phyloP scores from a whole-genome alignment of 208 protist species.

The Naegleria lovaniensis region DNA sequence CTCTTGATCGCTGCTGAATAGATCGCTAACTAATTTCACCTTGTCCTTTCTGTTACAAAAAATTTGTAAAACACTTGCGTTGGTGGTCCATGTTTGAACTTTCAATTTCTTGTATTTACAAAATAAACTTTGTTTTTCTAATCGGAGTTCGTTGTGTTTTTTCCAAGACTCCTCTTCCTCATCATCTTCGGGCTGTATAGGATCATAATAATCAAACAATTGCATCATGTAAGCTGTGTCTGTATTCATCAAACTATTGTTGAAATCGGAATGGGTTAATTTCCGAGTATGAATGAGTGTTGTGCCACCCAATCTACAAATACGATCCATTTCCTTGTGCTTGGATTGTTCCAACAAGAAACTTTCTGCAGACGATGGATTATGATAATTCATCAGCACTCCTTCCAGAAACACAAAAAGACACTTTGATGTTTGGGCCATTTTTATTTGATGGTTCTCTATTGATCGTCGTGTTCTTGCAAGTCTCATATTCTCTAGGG shows the following conservation, averaged over 20 bases:
- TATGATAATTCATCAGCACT: neutral
- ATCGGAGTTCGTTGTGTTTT: neutral
- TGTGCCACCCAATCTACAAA: neutral
- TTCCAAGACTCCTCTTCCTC: neutral
- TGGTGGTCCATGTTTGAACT: neutral
- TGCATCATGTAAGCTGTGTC: neutral
- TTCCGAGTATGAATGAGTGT: neutral
- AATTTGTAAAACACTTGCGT: neutral
- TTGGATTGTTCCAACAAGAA: neutral
- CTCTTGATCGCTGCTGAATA: neutral
- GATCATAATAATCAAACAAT: neutral
- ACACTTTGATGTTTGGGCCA: neutral
- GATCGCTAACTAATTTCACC: neutral
- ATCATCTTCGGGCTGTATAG: neutral
- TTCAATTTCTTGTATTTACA: conserved; percentile 12
- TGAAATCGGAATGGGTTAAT: neutral
- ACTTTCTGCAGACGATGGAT: neutral
- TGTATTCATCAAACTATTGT: neutral
- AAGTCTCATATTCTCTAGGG: too few species aligned
- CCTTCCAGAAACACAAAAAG: neutral
- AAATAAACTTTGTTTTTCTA: neutral
- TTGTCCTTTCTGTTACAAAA: neutral
- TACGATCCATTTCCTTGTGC: neutral
- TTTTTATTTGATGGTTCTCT: neutral
- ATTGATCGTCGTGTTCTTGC: too few species aligned